A percentile compares a stretch with the other conserved stretches of the same genome.
These are phyloP conservation scores for Kalmusia sp. DNA, from an alignment of 2,329 filamentous ascomycete genomes.

Conservation along the genomic window DNA sequence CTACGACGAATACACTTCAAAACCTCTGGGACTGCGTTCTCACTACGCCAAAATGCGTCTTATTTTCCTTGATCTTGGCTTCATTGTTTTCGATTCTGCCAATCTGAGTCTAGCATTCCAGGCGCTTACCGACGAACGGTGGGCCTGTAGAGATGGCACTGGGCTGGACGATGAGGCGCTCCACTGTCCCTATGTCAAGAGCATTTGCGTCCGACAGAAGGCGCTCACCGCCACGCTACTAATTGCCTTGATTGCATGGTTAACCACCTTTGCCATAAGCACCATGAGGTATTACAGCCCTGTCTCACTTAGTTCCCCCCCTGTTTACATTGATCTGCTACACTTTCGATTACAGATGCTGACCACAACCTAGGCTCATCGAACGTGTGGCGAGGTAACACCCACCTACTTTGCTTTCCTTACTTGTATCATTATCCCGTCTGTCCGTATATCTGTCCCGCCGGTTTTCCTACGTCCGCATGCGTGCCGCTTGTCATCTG, in stretches of 20 bases:
- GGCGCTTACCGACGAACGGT: conserved; percentile 71
- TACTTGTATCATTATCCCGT: conserved; percentile 3
- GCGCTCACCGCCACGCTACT: conserved; percentile 80
- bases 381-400: conserved; percentile 16
- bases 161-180: neutral
- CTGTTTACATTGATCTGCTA: neutral
- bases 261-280: conserved; percentile 87
- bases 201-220: conserved; percentile 69
- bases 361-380: conserved; percentile 6
- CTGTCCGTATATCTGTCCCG: neutral
- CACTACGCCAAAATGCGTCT: conserved; percentile 86
- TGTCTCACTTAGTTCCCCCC: neutral
- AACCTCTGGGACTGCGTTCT: conserved; percentile 85
- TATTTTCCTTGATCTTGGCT: conserved; percentile 90
- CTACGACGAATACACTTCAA: conserved; percentile 94
- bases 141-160: conserved; percentile 51
- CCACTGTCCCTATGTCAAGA: conserved; percentile 37
- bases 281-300: conserved; percentile 39
- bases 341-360: neutral
- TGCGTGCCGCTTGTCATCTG: neutral
- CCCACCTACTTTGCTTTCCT: neutral
- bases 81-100: conserved; percentile 96
- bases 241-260: conserved; percentile 86
- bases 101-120: conserved; percentile 91
- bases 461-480: neutral